A percentile compares a stretch with the other conserved stretches of the same genome.
Conservation (phyloP, 2,329 filamentous ascomycete genomes). For the Nemania diffusa region DNA sequence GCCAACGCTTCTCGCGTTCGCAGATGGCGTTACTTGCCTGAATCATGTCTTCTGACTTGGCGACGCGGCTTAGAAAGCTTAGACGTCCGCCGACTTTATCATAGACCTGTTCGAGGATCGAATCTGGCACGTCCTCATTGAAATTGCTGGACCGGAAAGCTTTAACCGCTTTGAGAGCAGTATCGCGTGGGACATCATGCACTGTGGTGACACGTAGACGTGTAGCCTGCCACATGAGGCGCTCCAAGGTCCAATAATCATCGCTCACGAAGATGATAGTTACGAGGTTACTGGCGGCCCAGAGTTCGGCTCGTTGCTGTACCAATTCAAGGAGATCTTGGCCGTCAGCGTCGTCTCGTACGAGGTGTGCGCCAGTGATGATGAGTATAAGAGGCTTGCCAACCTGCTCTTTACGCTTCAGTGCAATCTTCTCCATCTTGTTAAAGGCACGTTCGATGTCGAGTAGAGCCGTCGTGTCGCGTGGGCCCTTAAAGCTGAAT, state of each 20-base stretch:
- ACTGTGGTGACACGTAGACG: slow-evolving; percentile 66
- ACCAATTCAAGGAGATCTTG: slow-evolving; percentile 92
- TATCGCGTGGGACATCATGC: slow-evolving; percentile 60
- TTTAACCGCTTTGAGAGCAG: slow-evolving; percentile 59
- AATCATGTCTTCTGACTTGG: slow-evolving; percentile 63
- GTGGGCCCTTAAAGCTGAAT: slow-evolving; percentile 90
- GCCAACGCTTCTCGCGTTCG: slow-evolving; percentile 78
- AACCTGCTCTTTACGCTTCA: slow-evolving; percentile 70
- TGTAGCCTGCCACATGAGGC: slow-evolving; percentile 65
- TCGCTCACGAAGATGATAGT: slow-evolving; percentile 68
- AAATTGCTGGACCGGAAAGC: slow-evolving; percentile 62
- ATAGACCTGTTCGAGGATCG: slow-evolving; percentile 62
- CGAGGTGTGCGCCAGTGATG: slow-evolving; percentile 89
- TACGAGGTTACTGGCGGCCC: slow-evolving; percentile 76
- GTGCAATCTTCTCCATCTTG: slow-evolving; percentile 93
- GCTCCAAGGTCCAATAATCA: slow-evolving; percentile 69
- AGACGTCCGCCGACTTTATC: slow-evolving; percentile 64
- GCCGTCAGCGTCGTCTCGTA: slow-evolving; percentile 91
- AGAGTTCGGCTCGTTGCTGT: slow-evolving; percentile 90
- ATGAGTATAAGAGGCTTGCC: slow-evolving; percentile 83
- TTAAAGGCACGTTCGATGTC: slow-evolving; percentile 97
- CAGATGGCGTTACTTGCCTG: slow-evolving; percentile 66
- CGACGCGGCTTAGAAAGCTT: slow-evolving; percentile 63
- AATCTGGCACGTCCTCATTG: slow-evolving; percentile 52
- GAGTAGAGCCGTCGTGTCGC: slow-evolving; percentile 88